phyloP scores from a whole-genome alignment of 2,329 filamentous ascomycete species.

The Penicillium vulpinum region DNA sequence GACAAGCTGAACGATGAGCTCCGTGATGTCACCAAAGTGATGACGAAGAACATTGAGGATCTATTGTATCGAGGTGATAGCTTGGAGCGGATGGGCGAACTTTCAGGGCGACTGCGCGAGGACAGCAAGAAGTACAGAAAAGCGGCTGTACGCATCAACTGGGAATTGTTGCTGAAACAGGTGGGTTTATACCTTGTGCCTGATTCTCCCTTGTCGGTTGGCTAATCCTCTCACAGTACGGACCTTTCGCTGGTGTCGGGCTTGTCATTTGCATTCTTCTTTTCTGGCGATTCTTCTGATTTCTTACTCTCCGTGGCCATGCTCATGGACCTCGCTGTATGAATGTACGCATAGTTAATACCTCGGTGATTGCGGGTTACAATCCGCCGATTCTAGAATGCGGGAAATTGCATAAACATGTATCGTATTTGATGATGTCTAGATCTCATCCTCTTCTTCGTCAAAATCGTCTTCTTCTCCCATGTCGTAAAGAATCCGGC shows the following conservation, averaged over 20 bases:
- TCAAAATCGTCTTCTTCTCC: constrained; percentile 95
- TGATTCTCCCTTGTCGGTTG: not conserved
- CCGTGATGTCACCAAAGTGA: constrained; percentile 96
- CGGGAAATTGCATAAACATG: constrained; percentile 7
- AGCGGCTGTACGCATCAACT: constrained; percentile 94
- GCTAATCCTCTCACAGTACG: constrained; percentile 61
- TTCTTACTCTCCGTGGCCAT: constrained; percentile 8
- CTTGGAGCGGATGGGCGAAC: constrained; percentile 94
- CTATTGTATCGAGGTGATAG: constrained; percentile 91
- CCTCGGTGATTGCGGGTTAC: constrained; percentile 35
- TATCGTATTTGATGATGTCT: constrained; percentile 16
- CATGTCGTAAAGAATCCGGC: constrained; percentile 95
- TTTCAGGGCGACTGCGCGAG: constrained; percentile 81
- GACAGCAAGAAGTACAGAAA: constrained; percentile 93
- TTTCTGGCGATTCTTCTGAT: constrained; percentile 88
- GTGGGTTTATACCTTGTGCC: constrained; percentile 39
- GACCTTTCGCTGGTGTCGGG: constrained; percentile 78
- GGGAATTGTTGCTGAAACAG: constrained; percentile 94
- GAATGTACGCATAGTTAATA: constrained; percentile 41
- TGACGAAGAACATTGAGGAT: constrained; percentile 99
- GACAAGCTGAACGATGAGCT: constrained; percentile 96
- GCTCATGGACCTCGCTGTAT: constrained; percentile 26
- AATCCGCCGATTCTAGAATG: constrained; percentile 22
- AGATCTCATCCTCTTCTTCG: constrained; percentile 92
- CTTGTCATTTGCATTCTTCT: constrained; percentile 83